Evolutionary conservation across 2,329 filamentous ascomycete species (phyloP), one percentile per base, ranked within the genome.

Genomic region (Teratosphaeria destructans): DNA sequence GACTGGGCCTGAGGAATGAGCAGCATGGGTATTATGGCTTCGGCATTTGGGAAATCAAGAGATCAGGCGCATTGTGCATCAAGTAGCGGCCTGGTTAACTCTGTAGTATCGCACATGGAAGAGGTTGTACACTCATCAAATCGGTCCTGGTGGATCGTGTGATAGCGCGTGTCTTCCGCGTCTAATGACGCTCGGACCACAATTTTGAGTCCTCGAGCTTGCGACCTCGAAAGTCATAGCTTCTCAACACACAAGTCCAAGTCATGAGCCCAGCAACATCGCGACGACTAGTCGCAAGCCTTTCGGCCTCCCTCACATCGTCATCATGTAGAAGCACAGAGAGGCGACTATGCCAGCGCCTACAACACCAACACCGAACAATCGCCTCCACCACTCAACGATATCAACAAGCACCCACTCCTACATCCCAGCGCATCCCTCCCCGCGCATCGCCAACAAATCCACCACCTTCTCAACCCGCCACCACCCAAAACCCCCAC

Each of bases 381-480:
- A 32, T 55, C 53, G 32, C 57, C 37, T 62, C 65, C 55, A 63
- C 65, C 43, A 62, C 34, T 52, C 64, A 61, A 62, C 53, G 23
- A 32, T 8, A 8, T 7, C 34, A 34, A n/a, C 53, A 55, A 43
- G 57, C 61, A 34, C 58, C 63, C 8, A 59, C 61, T 16, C 58
- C 61, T n/a, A 57, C 60, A 11, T 34, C 61, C 1, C 58, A 59
- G 52, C 49, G 56, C 54, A 59, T 59, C 60, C 64, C 26, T 63
- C 62, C 55, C 58, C 59, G 43, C 10, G 26, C 62, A 61, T 68
- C 34, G 63, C 63, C 61, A 60, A 66, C 23, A 61, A 61, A n/a
- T 54, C 61, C 27, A 60, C 68, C 55, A 61, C 63, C 55, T 73
- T 73, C 60, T 75, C 75, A 49, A 29, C 14, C 56, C 23, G 5